Conservation (phyloP, 768 basidiomycete genomes). For the Phaffia australis region DNA sequence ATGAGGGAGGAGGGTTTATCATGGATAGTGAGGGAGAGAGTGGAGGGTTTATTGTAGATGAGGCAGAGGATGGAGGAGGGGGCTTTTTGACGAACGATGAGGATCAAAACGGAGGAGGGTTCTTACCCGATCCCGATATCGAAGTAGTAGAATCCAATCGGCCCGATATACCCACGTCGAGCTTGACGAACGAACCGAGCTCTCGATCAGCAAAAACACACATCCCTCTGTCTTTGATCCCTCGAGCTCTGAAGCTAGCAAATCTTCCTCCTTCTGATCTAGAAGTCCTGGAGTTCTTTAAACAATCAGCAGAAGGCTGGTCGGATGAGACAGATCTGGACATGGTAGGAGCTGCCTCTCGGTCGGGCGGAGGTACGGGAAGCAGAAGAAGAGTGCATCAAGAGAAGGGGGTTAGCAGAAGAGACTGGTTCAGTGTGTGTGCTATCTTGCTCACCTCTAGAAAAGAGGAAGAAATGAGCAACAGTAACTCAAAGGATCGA, state of each 20-base stretch:
- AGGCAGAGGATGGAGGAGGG: conserved; percentile 4
- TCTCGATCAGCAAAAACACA: not conserved
- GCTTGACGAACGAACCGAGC: not conserved
- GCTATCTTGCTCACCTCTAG: conserved; percentile 11
- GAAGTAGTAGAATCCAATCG: not conserved
- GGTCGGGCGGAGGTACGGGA: not conserved
- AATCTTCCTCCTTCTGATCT: conserved; percentile 8
- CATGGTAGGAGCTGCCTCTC: not conserved
- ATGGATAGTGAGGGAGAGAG: not conserved
- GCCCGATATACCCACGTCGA: not conserved
- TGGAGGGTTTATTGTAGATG: conserved; percentile 9
- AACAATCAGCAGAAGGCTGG: conserved; percentile 23
- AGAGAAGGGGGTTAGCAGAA: conserved; percentile 14
- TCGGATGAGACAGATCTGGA: not conserved
- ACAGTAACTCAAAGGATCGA: not conserved
- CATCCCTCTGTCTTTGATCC: conserved; percentile 21
- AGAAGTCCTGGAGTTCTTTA: conserved; percentile 21
- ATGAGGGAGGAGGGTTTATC: not conserved
- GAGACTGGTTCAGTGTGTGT: conserved; percentile 23
- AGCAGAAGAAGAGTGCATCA: not conserved
- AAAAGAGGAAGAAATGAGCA: not conserved
- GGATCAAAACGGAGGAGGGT: not conserved
- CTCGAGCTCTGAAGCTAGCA: conserved; percentile 10
- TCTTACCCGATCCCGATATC: not conserved
- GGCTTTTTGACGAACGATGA: conserved; percentile 6